Base-by-base conservation (phyloP, 2,329 filamentous ascomycete species). In the Pseudocercospora fuligena region DNA sequence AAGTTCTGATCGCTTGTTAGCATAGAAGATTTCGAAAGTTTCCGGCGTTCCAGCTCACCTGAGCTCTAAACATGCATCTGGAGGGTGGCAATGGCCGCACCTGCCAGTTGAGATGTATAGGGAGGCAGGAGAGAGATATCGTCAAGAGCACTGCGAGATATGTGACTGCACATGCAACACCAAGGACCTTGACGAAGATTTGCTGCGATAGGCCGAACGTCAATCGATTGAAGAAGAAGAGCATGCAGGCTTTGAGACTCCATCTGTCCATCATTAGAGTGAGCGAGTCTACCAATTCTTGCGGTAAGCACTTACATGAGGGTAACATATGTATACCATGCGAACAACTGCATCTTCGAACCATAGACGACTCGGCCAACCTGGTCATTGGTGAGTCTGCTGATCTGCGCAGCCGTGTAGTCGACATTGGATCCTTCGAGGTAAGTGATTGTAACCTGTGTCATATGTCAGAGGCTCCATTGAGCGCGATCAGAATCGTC, bases 261-360 rank as follows among this genome's bases (percentile, higher is more conserved):
- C 72, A 73, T 60, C 71, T 68, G 54, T 67, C 81, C 79, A 79
- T 81, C 0, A 11, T 56, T 23, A 56, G 51, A 27, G 7, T 6
- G 16, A 23, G 80, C 69, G 0, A 77, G 12, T 12, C 40, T n/a
- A 14, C 49, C 3, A 59, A 11, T 21, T 12, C n/a, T 11, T 19
- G 19, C 11, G 9, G 14, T 19, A 21, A 8, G 14, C 12, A 31
- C 57, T 66, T 53, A 70, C 62, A 70, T 67, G 6, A 70, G 62
- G 1, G 63, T 63, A 1, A 57, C 67, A 47, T 72, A 72, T 43
- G 66, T 67, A 27, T 73, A 82, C 81, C 80, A 82, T 0, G 80
- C 80, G 0, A 76, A 64, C 11, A 82, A 70, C 57, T 82, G 72
- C 5, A 80, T 70, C 21, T 79, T 80, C 0, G 78, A 80, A 1